Conservation (phyloP, 2,329 filamentous ascomycete species). For the Fusarium torreyae region DNA sequence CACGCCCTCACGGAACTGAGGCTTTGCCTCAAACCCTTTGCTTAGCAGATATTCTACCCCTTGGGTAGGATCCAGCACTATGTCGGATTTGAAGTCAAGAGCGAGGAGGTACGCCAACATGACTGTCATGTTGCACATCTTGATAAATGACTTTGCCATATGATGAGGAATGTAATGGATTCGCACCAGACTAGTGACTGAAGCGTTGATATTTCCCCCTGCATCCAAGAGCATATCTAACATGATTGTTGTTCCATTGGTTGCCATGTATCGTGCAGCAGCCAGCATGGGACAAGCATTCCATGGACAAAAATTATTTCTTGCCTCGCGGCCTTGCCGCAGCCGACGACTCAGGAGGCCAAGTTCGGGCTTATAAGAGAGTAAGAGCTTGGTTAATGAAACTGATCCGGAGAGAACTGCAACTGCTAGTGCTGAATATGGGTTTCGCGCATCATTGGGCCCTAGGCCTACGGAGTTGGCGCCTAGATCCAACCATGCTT, state of each 20-base stretch:
- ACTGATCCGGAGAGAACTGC: background rate
- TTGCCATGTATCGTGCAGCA: constrained; percentile 1
- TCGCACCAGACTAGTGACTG: background rate
- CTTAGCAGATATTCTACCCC: background rate
- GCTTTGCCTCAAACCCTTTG: background rate
- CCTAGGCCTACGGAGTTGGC: background rate
- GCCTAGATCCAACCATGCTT: background rate
- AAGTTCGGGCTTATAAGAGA: background rate
- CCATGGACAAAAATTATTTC: no score
- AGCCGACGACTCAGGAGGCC: no score
- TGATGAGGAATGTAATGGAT: no score
- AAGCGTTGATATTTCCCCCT: background rate
- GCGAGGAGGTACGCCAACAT: background rate
- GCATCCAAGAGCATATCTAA: background rate
- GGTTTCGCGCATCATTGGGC: background rate
- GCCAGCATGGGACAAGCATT: background rate
- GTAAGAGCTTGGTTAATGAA: background rate
- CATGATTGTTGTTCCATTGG: background rate
- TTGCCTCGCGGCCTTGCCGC: no score
- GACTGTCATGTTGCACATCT: background rate
- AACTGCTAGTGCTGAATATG: background rate
- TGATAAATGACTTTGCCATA: no score
- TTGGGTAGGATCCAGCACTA: background rate
- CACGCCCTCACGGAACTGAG: no score
- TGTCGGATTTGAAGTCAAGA: background rate